phyloP scores from a whole-genome alignment of 2,329 filamentous ascomycete species.

The Scolecobasidium constrictum region DNA sequence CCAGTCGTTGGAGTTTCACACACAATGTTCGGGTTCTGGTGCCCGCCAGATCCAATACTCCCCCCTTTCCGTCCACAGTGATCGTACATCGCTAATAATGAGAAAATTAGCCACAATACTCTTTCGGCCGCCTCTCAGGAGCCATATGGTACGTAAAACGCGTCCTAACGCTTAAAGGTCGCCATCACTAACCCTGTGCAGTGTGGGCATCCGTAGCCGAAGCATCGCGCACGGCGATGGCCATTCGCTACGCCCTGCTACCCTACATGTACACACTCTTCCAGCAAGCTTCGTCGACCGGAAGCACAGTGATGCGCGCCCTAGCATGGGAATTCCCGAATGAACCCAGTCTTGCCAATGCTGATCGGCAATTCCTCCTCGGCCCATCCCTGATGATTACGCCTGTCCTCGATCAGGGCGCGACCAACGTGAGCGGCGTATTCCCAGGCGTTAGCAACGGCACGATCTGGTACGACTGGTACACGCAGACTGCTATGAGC shows the following conservation, averaged over 20 bases:
- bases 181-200: not conserved
- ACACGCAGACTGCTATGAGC: constrained; percentile 50
- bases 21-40: no score
- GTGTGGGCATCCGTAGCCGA: constrained; percentile 53
- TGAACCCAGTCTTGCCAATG: constrained; percentile 55
- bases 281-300: constrained; percentile 52
- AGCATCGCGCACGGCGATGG: constrained; percentile 55
- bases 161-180: not conserved
- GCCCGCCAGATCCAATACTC: no score
- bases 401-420: constrained; percentile 52
- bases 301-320: constrained; percentile 57
- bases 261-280: constrained; percentile 71
- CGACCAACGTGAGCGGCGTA: constrained; percentile 51
- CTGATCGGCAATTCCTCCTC: constrained; percentile 67
- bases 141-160: constrained; percentile 38
- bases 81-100: no score
- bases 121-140: constrained; percentile 54
- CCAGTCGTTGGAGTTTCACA: no score
- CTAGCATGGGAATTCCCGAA: constrained; percentile 61
- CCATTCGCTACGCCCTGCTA: constrained; percentile 58
- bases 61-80: no score
- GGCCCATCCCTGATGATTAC: constrained; percentile 53
- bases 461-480: constrained; percentile 70
- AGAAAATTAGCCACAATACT: constrained; percentile 53
- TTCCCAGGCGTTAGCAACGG: constrained; percentile 55